Evolutionary conservation across 225 moss, liverwort and hornwort genomes (phyloP).

Genomic region (Ulota crispa): DNA sequence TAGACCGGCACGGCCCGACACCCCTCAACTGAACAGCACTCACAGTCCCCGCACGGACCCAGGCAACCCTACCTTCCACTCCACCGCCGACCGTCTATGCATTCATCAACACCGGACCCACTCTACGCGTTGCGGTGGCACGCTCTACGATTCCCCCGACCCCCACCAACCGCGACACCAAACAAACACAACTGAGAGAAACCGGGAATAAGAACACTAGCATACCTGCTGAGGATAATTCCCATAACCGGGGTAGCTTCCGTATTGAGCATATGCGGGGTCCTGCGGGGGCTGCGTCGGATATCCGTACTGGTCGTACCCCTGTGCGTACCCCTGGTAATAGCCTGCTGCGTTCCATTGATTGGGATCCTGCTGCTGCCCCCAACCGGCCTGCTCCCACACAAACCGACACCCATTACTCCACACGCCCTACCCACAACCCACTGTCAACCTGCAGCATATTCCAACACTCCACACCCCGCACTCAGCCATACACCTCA

Average conservation of each 20-base stretch:
- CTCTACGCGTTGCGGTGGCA: constrained; percentile 2
- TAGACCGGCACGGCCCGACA: constrained; percentile 17
- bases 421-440: neutral
- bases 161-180: constrained; percentile 10
- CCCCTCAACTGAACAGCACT: neutral
- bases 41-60: constrained; percentile 11
- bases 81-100: neutral
- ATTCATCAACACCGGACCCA: neutral
- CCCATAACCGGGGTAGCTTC: constrained; percentile 94
- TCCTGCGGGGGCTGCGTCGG: constrained; percentile 88
- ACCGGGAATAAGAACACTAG: constrained; percentile 25
- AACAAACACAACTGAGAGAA: neutral
- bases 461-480: neutral
- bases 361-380: constrained; percentile 92
- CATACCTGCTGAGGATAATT: constrained; percentile 98
- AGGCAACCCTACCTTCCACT: constrained; percentile 1
- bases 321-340: constrained; percentile 92
- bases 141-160: constrained; percentile 18
- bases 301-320: constrained; percentile 89
- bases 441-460: neutral
- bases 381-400: constrained; percentile 77
- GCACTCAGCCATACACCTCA: neutral
- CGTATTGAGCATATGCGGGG: constrained; percentile 82
- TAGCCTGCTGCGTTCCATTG: constrained; percentile 88
- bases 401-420: neutral